These are phyloP conservation scores for Nigrograna mackinnonii DNA, from an alignment of 2,329 filamentous ascomycete genomes.

Conservation along the genomic window DNA sequence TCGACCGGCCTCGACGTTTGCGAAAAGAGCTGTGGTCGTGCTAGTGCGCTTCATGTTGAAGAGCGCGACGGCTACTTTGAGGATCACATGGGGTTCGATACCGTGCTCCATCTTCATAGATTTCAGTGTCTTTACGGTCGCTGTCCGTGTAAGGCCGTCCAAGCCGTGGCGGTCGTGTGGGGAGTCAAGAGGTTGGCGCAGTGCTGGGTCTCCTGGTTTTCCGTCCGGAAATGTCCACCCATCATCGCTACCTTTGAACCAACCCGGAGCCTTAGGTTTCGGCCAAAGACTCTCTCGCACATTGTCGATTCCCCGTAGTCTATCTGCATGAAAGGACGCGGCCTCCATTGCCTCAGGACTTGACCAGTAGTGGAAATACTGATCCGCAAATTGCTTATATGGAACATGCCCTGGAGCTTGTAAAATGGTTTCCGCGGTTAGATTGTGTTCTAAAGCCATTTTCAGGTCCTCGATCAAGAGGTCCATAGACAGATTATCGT, in stretches of 20 bases:
- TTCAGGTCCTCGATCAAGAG: constrained; percentile 2
- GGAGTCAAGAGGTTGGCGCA: background rate
- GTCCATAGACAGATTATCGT: constrained; percentile 1
- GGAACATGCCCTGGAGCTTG: constrained; percentile 1
- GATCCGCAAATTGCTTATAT: constrained; percentile 3
- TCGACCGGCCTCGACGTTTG: background rate
- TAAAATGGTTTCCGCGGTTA: background rate
- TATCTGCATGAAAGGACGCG: constrained; percentile 1
- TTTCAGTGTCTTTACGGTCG: background rate
- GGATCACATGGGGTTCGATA: background rate
- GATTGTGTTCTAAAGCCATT: background rate
- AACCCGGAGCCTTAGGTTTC: background rate
- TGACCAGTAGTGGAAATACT: background rate
- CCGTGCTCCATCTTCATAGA: background rate
- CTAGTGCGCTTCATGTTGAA: background rate
- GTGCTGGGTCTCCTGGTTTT: background rate
- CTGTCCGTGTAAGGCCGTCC: background rate
- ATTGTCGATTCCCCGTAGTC: constrained; percentile 1
- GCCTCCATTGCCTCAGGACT: background rate
- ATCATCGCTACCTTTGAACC: background rate
- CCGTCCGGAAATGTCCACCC: background rate
- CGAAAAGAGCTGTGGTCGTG: background rate
- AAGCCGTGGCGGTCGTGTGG: background rate
- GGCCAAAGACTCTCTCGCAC: background rate
- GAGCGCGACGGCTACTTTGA: background rate